Conservation (phyloP, 352 stramenopile species). For the Phytophthora capsici region DNA sequence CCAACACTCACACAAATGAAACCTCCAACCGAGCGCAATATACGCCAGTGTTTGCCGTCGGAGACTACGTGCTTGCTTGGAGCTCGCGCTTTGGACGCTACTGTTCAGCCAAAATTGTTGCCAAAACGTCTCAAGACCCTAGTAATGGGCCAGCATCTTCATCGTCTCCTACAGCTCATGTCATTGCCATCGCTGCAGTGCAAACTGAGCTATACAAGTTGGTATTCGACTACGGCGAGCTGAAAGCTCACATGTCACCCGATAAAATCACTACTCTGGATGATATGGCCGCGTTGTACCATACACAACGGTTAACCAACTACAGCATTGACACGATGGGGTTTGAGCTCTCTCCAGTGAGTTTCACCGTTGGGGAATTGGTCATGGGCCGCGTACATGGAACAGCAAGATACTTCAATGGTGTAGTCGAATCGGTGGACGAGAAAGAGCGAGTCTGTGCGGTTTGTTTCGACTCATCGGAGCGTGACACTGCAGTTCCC, state of each 20-base stretch:
- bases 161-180: conserved; percentile 12
- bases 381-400: conserved; percentile 69
- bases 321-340: conserved; percentile 81
- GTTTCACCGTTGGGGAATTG: conserved; percentile 60
- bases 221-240: conserved; percentile 79
- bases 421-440: conserved; percentile 56
- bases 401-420: conserved; percentile 65
- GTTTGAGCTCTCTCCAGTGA: conserved; percentile 66
- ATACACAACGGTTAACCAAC: conserved; percentile 74
- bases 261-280: conserved; percentile 66
- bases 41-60: conserved; percentile 33
- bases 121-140: conserved; percentile 34
- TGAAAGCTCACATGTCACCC: conserved; percentile 50
- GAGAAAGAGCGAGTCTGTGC: conserved; percentile 66
- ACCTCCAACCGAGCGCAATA: conserved; percentile 12
- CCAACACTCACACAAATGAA: conserved; percentile 10
- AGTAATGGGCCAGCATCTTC: conserved; percentile 3
- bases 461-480: conserved; percentile 78
- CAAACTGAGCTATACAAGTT: conserved; percentile 47
- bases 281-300: conserved; percentile 57
- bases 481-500: conserved; percentile 61
- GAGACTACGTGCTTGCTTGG: conserved; percentile 74
- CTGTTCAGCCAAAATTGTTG: conserved; percentile 60
- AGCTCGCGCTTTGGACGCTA: conserved; percentile 77
- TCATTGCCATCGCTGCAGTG: conserved; percentile 7